Conservation (phyloP, 1,284 basidiomycete genomes). For the Moesziomyces parantarcticus region DNA sequence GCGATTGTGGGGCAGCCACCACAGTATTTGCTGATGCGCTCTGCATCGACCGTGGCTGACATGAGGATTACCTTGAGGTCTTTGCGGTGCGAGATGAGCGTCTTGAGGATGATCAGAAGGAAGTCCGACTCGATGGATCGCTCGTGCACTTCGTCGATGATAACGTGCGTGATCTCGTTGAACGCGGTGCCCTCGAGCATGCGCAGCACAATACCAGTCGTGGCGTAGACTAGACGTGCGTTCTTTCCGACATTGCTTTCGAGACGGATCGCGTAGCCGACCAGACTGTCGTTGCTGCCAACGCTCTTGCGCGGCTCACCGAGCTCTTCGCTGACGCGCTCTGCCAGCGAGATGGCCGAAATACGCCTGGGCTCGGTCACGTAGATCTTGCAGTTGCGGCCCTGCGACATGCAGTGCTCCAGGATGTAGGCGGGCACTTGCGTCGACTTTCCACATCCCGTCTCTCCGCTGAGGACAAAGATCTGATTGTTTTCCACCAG, state of each 20-base stretch:
- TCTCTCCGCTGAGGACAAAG: conserved; percentile 94
- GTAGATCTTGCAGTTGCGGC: conserved; percentile 88
- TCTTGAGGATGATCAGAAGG: conserved; percentile 91
- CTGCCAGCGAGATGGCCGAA: conserved; percentile 94
- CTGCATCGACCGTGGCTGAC: conserved; percentile 94
- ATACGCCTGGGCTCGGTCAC: conserved; percentile 97
- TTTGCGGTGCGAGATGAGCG: conserved; percentile 80
- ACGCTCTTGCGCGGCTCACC: conserved; percentile 86
- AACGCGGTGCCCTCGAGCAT: conserved; percentile 94
- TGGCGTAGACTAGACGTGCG: conserved; percentile 72
- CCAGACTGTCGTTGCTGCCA: conserved; percentile 81
- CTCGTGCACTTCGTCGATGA: conserved; percentile 91
- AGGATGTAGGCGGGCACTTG: conserved; percentile 95
- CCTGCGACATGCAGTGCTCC: conserved; percentile 85
- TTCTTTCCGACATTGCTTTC: conserved; percentile 77
- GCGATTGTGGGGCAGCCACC: conserved; percentile 80
- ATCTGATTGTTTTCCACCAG: conserved; percentile 83
- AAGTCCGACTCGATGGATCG: conserved; percentile 98
- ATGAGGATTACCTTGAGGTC: conserved; percentile 94
- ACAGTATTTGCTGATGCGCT: conserved; percentile 93
- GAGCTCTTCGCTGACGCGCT: conserved; percentile 91
- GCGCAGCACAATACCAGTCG: conserved; percentile 93
- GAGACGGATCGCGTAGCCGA: conserved; percentile 94
- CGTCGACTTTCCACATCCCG: conserved; percentile 98
- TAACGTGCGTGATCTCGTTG: conserved; percentile 92